phyloP scores from a whole-genome alignment of 2,329 filamentous ascomycete species.

The Xenosphaeropsis pyriputrescens region DNA sequence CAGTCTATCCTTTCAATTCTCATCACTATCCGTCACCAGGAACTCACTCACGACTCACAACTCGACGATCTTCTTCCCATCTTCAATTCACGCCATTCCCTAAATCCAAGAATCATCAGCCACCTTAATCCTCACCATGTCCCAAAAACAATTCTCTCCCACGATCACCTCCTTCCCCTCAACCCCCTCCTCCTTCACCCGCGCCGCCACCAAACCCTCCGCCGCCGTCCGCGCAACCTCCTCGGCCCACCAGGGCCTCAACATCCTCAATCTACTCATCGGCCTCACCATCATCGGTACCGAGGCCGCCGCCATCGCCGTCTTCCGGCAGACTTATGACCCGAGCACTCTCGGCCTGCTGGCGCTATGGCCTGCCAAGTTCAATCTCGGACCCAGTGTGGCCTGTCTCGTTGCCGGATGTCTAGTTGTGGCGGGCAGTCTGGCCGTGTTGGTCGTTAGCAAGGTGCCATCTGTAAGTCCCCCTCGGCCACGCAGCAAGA shows the following conservation, averaged over 20 bases:
- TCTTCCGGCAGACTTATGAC: conserved; percentile 39
- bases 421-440: conserved; percentile 31
- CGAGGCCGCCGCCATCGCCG: conserved; percentile 34
- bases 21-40: no score
- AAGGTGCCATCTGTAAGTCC: conserved; percentile 33
- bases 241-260: conserved; percentile 29
- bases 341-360: conserved; percentile 30
- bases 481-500: no score
- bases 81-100: no score
- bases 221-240: conserved; percentile 39
- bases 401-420: conserved; percentile 35
- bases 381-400: conserved; percentile 40
- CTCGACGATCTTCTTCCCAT: no score
- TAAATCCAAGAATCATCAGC: no score
- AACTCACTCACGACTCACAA: no score
- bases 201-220: conserved; percentile 34
- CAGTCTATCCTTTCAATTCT: no score
- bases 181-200: conserved; percentile 31
- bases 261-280: conserved; percentile 31
- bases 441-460: conserved; percentile 30
- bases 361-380: conserved; percentile 40
- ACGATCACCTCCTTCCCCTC: conserved; percentile 21
- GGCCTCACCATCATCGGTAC: conserved; percentile 37
- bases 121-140: no score
- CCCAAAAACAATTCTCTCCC: not conserved